A percentile compares a stretch with the other conserved stretches of the same genome.
phyloP scores from a whole-genome alignment of 257 asterid species.

The Nicotiana tomentosiformis region DNA sequence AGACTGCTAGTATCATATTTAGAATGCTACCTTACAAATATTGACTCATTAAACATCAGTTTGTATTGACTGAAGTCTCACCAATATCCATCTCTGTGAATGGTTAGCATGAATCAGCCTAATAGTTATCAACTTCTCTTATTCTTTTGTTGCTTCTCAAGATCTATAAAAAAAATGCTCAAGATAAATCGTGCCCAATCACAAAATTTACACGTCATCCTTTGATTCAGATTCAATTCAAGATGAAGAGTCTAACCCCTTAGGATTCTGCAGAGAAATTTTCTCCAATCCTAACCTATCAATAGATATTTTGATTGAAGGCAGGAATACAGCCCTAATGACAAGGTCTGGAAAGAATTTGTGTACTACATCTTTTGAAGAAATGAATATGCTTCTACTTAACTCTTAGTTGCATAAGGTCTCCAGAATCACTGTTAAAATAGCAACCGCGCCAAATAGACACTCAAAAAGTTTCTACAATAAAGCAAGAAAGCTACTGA shows the following conservation, averaged over 20 bases:
- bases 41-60: background rate
- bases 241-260: background rate
- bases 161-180: background rate
- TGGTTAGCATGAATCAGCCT: background rate
- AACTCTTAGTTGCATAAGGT: background rate
- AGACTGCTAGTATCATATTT: background rate
- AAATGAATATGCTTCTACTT: background rate
- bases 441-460: background rate
- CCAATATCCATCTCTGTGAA: background rate
- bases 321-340: background rate
- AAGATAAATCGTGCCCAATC: background rate
- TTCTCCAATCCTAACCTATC: background rate
- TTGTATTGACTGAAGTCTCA: background rate
- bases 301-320: background rate
- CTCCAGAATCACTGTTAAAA: background rate
- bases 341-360: background rate
- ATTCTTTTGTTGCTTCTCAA: background rate
- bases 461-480: background rate
- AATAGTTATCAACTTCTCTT: background rate
- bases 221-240: background rate
- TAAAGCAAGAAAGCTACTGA: background rate
- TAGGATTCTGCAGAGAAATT: background rate
- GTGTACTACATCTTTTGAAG: background rate
- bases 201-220: background rate
- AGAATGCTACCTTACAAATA: background rate